These are phyloP conservation scores for Saccharomycopsis synnaedendra DNA, from an alignment of 805 yeast genomes.

Conservation along the genomic window DNA sequence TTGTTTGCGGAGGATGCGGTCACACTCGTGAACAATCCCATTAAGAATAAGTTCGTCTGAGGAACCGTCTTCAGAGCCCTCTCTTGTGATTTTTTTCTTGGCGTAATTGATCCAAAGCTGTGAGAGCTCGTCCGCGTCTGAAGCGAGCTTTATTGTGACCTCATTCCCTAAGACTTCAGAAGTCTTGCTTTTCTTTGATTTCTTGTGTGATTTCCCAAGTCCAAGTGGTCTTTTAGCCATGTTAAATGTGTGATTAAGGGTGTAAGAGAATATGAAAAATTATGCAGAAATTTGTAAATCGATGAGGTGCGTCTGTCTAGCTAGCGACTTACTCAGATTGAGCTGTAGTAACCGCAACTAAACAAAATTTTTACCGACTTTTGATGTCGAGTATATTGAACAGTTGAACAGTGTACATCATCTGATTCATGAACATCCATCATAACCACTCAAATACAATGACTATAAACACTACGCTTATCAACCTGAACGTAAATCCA, in stretches of 20 bases:
- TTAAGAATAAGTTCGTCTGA: slow-evolving; percentile 37
- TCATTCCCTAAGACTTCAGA: slow-evolving; percentile 14
- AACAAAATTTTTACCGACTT: too few species aligned
- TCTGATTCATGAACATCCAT: too few species aligned
- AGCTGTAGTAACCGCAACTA: too few species aligned
- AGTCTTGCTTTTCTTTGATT: slow-evolving; percentile 27
- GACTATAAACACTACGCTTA: too few species aligned
- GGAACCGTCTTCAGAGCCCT: slow-evolving; percentile 1
- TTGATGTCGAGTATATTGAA: too few species aligned
- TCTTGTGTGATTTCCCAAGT: slow-evolving; percentile 45
- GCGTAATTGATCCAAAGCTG: slow-evolving; percentile 16
- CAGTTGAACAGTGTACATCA: too few species aligned
- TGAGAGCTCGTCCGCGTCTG: slow-evolving; percentile 6
- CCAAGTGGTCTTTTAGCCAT: slow-evolving; percentile 64
- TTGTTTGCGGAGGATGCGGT: slow-evolving; percentile 47
- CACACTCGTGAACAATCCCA: slow-evolving; percentile 91
- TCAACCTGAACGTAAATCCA: too few species aligned
- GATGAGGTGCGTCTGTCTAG: too few species aligned
- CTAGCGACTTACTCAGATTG: too few species aligned
- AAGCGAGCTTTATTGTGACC: slow-evolving; percentile 2
- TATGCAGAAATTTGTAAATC: too few species aligned
- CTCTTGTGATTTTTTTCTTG: slow-evolving; percentile 18
- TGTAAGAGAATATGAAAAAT: too few species aligned
- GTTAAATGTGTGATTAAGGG: neutral
- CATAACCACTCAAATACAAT: too few species aligned